Base-by-base conservation (phyloP, 2,329 filamentous ascomycete genomes). In the Neofusicoccum sp. region DNA sequence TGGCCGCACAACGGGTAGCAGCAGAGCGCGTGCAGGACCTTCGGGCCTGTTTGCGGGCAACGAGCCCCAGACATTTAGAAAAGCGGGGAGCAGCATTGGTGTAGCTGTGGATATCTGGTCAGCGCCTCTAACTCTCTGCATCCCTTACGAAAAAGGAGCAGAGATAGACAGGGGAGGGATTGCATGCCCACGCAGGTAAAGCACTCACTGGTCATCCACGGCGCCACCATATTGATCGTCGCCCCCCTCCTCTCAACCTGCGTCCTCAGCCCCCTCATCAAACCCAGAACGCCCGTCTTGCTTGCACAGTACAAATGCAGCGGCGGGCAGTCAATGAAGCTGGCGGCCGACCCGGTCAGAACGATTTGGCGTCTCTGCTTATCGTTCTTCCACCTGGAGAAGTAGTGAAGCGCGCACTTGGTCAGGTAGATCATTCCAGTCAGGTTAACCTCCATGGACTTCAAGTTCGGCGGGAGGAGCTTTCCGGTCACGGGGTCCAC, bases 141-240 rank as follows among this genome's bases (percentile, higher is more conserved):
- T 22, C 22, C 22, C 22, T 22, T 22, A 22, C 22, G 7, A 12
- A 12, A 31, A 14, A 3, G 14, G 28, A 11, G 8, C 7, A 14
- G 29, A 6, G 33, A 22, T 5, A 39, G 16, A 4, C 12, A 7
- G 4, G 16, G 50, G 2, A 9, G 45, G 28, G 54, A 11, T 22
- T 11, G 45, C 16, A 31, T 8, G 36, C 29, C 7, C 4, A n/a
- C 28, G 37, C 37, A n/a, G 9, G 37, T n/a, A 28, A 31, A 28
- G 12, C 8, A 63, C 68, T 61, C 64, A 71, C 70, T 67, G 6
- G 70, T 71, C 70, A 71, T 71, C 70, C 70, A 71, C 0, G 69
- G 70, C 44, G 67, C 68, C 16, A 71, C 66, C 9, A 71, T 66
- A 45, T 71, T 71, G 34, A 71, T 64, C 9, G 64, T 56, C 22